Percentiles rank a stretch among this genome's conserved stretches.
Conservation (phyloP, 164 flowering plant genomes). For the Dillenia suffruticosa region DNA sequence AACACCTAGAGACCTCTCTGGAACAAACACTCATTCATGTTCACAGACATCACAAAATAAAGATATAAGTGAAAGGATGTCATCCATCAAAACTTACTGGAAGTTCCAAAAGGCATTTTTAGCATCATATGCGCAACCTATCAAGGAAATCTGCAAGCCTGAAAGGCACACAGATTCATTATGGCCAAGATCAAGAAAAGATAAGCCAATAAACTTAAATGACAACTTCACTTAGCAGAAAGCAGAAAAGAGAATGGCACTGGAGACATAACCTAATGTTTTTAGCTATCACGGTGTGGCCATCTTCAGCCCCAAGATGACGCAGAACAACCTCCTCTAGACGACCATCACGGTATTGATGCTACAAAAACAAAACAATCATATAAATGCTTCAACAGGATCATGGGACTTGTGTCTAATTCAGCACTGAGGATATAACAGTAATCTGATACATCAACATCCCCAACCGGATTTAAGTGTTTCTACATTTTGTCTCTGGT, state of each 20-base stretch:
- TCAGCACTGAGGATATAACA: no score
- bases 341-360: slow-evolving; percentile 87
- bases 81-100: no score
- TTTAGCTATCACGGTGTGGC: slow-evolving; percentile 73
- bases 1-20: no score
- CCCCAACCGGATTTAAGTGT: no score
- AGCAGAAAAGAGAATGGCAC: neutral
- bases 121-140: slow-evolving; percentile 48
- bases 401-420: no score
- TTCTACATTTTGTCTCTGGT: no score
- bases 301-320: slow-evolving; percentile 90
- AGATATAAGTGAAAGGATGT: no score
- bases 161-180: slow-evolving; percentile 18
- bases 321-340: slow-evolving; percentile 78
- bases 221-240: neutral
- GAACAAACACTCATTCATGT: no score
- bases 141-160: slow-evolving; percentile 88
- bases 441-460: no score
- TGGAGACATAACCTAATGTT: slow-evolving; percentile 54
- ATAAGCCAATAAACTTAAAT: no score
- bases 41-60: no score
- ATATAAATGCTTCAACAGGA: neutral
- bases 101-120: no score
- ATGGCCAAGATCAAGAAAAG: neutral
- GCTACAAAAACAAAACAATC: slow-evolving; percentile 47